These are phyloP conservation scores for Lolium rigidum DNA, from an alignment of 176 grass and related monocot species.

Conservation along the genomic window DNA sequence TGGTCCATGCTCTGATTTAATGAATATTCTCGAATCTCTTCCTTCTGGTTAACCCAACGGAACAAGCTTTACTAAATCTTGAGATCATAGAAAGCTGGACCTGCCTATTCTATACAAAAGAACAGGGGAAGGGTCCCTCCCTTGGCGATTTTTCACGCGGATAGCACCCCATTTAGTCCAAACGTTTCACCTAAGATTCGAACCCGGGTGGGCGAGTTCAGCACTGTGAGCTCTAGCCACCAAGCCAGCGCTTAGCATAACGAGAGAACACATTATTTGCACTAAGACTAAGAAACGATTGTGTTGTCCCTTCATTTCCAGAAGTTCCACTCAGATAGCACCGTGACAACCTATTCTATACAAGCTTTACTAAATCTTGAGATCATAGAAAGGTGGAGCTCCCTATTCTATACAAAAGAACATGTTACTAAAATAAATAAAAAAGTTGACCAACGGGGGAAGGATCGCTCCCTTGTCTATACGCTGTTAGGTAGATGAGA, in stretches of 20 bases:
- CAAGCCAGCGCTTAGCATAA: no score
- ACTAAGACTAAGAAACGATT: not conserved
- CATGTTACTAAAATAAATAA: not conserved
- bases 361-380: constrained; percentile 26
- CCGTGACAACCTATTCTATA: constrained; percentile 1
- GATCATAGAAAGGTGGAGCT: not conserved
- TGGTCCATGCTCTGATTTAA: not conserved
- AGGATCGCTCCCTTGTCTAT: no score
- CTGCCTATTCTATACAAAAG: not conserved
- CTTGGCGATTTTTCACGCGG: no score
- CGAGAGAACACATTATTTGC: constrained; percentile 11
- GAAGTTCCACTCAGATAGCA: constrained; percentile 26
- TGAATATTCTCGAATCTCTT: not conserved
- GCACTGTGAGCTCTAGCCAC: no score
- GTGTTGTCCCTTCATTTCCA: constrained; percentile 10
- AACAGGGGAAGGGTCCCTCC: no score
- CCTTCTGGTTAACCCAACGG: not conserved
- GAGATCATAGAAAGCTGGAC: constrained; percentile 1
- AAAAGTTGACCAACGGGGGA: no score
- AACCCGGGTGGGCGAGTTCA: no score
- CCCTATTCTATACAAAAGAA: not conserved
- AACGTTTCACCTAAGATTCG: no score
- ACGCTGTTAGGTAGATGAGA: no score
- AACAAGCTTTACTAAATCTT: constrained; percentile 17
- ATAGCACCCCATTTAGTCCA: no score